phyloP scores from a whole-genome alignment of 192 early-diverging fungal species.

The Chytriomyces hyalinus region DNA sequence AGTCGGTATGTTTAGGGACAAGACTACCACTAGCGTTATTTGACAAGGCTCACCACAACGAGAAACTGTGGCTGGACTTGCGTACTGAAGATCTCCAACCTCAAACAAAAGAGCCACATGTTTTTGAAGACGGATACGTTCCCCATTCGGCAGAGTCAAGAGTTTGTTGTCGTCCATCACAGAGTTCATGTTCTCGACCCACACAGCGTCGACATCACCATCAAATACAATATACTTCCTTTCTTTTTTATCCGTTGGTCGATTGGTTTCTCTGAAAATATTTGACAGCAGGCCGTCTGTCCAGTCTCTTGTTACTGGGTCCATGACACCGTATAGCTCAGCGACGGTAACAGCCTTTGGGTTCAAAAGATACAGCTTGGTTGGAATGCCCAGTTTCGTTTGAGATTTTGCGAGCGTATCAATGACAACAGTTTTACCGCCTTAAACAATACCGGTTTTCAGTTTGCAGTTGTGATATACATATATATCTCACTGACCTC shows the following conservation, averaged over 20 bases:
- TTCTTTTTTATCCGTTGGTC: constrained; percentile 67
- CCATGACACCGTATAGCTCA: constrained; percentile 64
- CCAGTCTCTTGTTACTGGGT: constrained; percentile 65
- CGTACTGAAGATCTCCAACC: constrained; percentile 68
- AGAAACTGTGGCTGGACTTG: constrained; percentile 65
- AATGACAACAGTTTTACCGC: constrained; percentile 67
- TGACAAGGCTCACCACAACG: constrained; percentile 50
- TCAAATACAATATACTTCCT: constrained; percentile 69
- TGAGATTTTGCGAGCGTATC: constrained; percentile 64
- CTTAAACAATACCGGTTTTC: background rate
- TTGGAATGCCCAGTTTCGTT: constrained; percentile 62
- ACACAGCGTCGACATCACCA: constrained; percentile 66
- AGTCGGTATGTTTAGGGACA: background rate
- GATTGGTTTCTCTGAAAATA: constrained; percentile 65
- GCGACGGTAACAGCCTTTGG: constrained; percentile 68
- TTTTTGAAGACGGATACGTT: constrained; percentile 65
- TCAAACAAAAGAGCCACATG: constrained; percentile 64
- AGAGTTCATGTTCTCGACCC: constrained; percentile 73
- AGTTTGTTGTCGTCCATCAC: constrained; percentile 70
- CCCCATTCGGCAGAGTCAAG: constrained; percentile 66
- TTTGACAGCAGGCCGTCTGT: constrained; percentile 67
- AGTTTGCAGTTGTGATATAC: background rate
- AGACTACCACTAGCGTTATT: background rate
- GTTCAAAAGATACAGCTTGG: constrained; percentile 64
- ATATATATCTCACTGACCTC: constrained; percentile 35